Evolutionary conservation across 441 rosid species (phyloP).

Genomic region (Euphorbia corollata): DNA sequence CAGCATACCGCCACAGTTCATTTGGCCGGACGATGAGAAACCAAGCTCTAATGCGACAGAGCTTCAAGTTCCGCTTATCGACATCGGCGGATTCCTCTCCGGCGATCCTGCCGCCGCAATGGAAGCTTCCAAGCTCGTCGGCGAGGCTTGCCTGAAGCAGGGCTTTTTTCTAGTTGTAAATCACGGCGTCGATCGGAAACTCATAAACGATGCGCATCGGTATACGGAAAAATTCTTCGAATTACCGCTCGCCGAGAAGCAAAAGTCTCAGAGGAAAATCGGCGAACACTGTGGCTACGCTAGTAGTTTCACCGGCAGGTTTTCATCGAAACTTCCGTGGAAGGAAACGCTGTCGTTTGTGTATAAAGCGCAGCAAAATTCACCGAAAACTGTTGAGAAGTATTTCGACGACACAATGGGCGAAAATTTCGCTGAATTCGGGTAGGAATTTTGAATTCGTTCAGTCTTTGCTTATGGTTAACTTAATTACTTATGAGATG

Average conservation of each 20-base stretch:
- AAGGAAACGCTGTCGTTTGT: conserved; percentile 87
- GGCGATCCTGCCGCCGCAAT: conserved; percentile 39
- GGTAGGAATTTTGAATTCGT: conserved; percentile 31
- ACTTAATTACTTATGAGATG: too few species aligned
- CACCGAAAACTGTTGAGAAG: conserved; percentile 38
- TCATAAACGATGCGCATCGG: conserved; percentile 57
- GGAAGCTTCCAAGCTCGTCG: conserved; percentile 56
- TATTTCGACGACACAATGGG: conserved; percentile 63
- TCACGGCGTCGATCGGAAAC: conserved; percentile 59
- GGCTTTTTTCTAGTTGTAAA: conserved; percentile 87
- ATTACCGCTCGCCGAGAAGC: conserved; percentile 64
- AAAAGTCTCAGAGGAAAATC: conserved; percentile 55
- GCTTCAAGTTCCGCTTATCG: conserved; percentile 64
- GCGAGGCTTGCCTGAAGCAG: conserved; percentile 68
- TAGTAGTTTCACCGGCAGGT: conserved; percentile 93
- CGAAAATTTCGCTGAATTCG: conserved; percentile 48
- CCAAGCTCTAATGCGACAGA: conserved; percentile 48
- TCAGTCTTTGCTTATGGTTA: too few species aligned
- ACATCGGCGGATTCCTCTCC: conserved; percentile 53
- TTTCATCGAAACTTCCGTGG: conserved; percentile 90
- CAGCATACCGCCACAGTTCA: conserved; percentile 62
- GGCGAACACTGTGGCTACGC: conserved; percentile 93
- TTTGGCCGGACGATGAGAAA: conserved; percentile 85
- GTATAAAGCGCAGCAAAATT: conserved; percentile 40
- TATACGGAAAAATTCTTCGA: conserved; percentile 61